Evolutionary conservation across 768 basidiomycete species (phyloP), one percentile per base, ranked within the genome.

Genomic region (Collybia sp.): DNA sequence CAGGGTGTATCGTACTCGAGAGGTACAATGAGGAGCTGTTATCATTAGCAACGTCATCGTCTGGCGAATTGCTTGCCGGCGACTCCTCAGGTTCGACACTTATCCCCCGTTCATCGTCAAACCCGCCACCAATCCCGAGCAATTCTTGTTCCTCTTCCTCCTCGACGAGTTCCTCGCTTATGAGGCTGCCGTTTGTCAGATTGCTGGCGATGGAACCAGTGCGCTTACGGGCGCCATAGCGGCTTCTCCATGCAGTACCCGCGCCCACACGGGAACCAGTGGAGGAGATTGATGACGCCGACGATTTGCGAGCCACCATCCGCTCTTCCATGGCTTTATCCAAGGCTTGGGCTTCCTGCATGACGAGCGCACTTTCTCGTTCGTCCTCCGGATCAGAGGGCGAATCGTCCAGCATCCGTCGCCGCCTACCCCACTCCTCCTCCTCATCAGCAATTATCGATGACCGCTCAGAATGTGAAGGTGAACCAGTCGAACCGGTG

Each of bases 251-350:
- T 0, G 78, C 79, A 12, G 72, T 53, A 33, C 82, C 83, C 80
- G 85, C 82, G 34, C 83, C 81, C n/a, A 79, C 58, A 17, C 80
- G 81, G 2, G 79, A 76, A 46, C 64, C 67, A 30, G 63, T 60
- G 3, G 79, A 85, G 9, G 69, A 70, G 25, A 82, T 53, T 37
- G 85, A 88, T 16, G 86, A 87, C 10, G 62, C 64, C 13, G 88
- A 88, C 0, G 77, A 70, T 57, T 82, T 88, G 57, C 88, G 83
- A 37, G 86, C 82, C 41, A 89, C 67, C 42, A 85, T 70, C 47
- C 89, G 85, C 49, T 88, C 80, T 57, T 91, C 87, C 89, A 92
- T 92, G 34, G 87, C 89, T 59, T 82, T 86, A 67, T 93, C 89
- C 32, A 93, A 77, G 12, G 81, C 85, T 41, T 71, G 77, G n/a